Evolutionary conservation across 2,329 filamentous ascomycete species (phyloP).

Genomic region (Cryphonectria radicalis): DNA sequence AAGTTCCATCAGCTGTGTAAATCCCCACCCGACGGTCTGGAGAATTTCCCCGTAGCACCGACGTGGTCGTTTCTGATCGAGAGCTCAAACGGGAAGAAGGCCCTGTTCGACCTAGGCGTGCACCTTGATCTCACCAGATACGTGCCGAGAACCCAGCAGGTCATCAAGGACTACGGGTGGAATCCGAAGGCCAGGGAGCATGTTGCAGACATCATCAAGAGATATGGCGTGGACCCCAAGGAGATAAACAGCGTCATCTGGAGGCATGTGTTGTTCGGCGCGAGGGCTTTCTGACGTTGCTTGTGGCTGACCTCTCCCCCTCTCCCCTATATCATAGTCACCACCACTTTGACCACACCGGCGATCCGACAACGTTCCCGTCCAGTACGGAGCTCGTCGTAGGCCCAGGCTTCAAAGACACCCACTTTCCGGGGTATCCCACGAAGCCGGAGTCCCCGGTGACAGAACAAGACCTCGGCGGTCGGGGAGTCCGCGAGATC

Average conservation of each 20-base stretch:
- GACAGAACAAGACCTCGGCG: constrained; percentile 18
- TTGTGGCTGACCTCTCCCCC: background rate
- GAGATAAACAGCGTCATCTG: constrained; percentile 29
- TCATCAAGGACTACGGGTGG: constrained; percentile 14
- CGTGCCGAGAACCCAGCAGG: constrained; percentile 10
- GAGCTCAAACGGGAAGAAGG: constrained; percentile 17
- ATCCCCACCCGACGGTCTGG: constrained; percentile 10
- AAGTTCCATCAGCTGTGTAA: background rate
- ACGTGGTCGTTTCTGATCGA: constrained; percentile 23
- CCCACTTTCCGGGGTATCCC: constrained; percentile 32
- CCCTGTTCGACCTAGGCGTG: constrained; percentile 19
- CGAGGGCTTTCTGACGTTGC: too few relatives aligned
- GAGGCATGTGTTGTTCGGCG: constrained; percentile 16
- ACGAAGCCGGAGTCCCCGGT: constrained; percentile 28
- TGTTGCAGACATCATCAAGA: constrained; percentile 26
- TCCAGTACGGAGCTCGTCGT: constrained; percentile 32
- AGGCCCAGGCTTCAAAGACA: constrained; percentile 33
- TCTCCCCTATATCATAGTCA: constrained; percentile 29
- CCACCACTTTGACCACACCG: constrained; percentile 35
- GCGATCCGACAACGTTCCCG: constrained; percentile 32
- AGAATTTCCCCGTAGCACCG: background rate
- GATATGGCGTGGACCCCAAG: constrained; percentile 20
- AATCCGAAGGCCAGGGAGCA: constrained; percentile 10
- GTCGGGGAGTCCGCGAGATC: constrained; percentile 25
- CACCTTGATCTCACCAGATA: constrained; percentile 19